Percentiles rank a stretch among this genome's conserved stretches.
phyloP scores from a whole-genome alignment of 1,284 basidiomycete species.

The Serendipita sp. region DNA sequence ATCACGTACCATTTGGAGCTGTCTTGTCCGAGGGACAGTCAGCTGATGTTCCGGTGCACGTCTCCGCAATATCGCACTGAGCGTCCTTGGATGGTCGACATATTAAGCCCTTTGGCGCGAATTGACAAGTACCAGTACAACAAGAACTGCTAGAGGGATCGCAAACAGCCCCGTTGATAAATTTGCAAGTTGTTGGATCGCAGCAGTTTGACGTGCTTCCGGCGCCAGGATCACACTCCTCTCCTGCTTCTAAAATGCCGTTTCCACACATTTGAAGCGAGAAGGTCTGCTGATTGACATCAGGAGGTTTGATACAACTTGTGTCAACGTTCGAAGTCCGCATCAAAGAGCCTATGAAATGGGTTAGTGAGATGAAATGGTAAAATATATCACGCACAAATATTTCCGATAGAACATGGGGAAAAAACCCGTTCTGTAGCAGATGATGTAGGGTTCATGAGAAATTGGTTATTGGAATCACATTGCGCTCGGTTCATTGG shows the following conservation, averaged over 20 bases:
- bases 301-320: constrained; percentile 48
- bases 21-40: constrained; percentile 60
- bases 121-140: constrained; percentile 58
- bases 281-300: constrained; percentile 29
- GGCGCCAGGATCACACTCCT: constrained; percentile 79
- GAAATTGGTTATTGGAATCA: constrained; percentile 49
- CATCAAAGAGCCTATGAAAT: constrained; percentile 43
- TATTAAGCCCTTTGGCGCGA: constrained; percentile 49
- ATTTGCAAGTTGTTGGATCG: constrained; percentile 65
- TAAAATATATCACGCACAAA: constrained; percentile 40
- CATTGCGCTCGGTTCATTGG: constrained; percentile 50
- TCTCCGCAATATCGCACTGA: constrained; percentile 65
- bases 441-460: constrained; percentile 73
- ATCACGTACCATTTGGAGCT: constrained; percentile 44
- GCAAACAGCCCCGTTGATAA: constrained; percentile 57
- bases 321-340: constrained; percentile 34
- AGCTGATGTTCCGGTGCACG: constrained; percentile 62
- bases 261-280: constrained; percentile 66
- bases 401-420: constrained; percentile 71
- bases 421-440: constrained; percentile 57
- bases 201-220: constrained; percentile 57
- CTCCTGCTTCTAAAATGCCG: constrained; percentile 60
- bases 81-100: constrained; percentile 60
- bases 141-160: constrained; percentile 68
- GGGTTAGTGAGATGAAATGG: constrained; percentile 7